These are phyloP conservation scores for Acidiella bohemica DNA, from an alignment of 495 filamentous ascomycete species.

Conservation along the genomic window DNA sequence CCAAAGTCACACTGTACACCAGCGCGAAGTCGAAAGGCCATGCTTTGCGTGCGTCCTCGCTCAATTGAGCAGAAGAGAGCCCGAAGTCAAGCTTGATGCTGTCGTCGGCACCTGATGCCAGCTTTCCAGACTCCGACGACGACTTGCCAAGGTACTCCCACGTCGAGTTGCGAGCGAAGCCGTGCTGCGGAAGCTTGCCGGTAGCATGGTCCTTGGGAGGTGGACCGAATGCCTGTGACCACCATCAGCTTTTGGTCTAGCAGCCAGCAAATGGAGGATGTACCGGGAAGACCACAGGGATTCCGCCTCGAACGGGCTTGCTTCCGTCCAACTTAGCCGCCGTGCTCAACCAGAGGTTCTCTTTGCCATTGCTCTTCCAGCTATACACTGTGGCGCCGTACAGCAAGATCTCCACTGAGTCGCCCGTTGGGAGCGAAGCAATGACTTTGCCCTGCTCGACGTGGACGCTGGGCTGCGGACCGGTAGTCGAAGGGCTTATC, in stretches of 20 bases:
- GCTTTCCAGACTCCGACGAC: conserved; percentile 41
- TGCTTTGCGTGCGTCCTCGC: conserved; percentile 43
- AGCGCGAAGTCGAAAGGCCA: conserved; percentile 81
- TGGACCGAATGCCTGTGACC: conserved; percentile 74
- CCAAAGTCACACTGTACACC: conserved; percentile 83
- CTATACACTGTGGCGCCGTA: conserved; percentile 85
- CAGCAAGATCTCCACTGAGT: conserved; percentile 71
- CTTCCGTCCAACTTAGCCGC: conserved; percentile 55
- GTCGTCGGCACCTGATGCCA: conserved; percentile 35
- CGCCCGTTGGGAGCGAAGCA: conserved; percentile 68
- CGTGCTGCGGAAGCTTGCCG: conserved; percentile 73
- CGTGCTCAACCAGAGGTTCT: conserved; percentile 80
- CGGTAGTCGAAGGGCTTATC: conserved; percentile 51
- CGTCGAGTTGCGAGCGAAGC: conserved; percentile 76
- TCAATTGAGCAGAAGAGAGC: conserved; percentile 56
- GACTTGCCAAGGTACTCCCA: conserved; percentile 68
- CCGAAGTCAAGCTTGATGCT: conserved; percentile 91
- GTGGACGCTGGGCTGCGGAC: conserved; percentile 54
- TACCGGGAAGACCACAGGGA: conserved; percentile 94
- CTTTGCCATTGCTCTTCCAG: conserved; percentile 76
- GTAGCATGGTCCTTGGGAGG: conserved; percentile 59
- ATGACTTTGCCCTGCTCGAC: conserved; percentile 50
- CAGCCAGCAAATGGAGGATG: conserved; percentile 22
- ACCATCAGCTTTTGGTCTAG: conserved; percentile 7
- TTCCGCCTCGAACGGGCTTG: conserved; percentile 58